phyloP scores from a whole-genome alignment of 495 filamentous ascomycete species.

The Margaritispora aquatica region DNA sequence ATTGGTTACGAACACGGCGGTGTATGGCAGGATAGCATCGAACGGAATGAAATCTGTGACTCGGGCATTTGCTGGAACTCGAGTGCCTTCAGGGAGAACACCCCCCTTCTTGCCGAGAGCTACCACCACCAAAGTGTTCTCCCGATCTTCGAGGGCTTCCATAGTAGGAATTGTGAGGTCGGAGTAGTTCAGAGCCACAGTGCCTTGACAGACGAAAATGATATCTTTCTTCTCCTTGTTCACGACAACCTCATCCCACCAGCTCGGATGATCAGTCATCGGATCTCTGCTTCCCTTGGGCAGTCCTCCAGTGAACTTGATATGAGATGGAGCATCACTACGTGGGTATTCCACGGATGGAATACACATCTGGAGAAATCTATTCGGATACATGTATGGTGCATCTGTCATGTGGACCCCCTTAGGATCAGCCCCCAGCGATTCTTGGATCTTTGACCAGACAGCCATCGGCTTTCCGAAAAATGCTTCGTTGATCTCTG shows the following conservation, averaged over 20 bases:
- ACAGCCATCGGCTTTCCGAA: neutral
- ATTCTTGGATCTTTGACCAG: neutral
- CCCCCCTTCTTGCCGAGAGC: conserved; percentile 26
- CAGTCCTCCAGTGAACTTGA: conserved; percentile 30
- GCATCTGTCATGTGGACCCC: conserved; percentile 16
- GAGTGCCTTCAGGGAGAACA: conserved; percentile 11
- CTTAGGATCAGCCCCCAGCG: neutral
- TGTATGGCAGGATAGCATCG: conserved; percentile 26
- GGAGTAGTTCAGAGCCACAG: conserved; percentile 23
- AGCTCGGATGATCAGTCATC: conserved; percentile 19
- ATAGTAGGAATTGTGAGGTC: conserved; percentile 28
- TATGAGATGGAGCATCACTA: conserved; percentile 27
- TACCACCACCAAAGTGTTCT: conserved; percentile 29
- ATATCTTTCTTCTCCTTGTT: conserved; percentile 23
- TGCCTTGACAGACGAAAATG: conserved; percentile 30
- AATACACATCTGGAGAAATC: conserved; percentile 31
- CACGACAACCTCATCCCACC: conserved; percentile 26
- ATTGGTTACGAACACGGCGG: conserved; percentile 30
- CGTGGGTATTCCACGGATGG: conserved; percentile 31
- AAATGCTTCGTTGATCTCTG: neutral
- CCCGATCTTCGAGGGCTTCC: conserved; percentile 21
- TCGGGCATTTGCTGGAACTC: conserved; percentile 21
- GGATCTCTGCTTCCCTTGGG: conserved; percentile 17
- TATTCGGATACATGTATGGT: conserved; percentile 22
- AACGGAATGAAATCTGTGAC: conserved; percentile 34